These are phyloP conservation scores for Spinacia oleracea DNA, from an alignment of 179 eudicot species.

Conservation along the genomic window DNA sequence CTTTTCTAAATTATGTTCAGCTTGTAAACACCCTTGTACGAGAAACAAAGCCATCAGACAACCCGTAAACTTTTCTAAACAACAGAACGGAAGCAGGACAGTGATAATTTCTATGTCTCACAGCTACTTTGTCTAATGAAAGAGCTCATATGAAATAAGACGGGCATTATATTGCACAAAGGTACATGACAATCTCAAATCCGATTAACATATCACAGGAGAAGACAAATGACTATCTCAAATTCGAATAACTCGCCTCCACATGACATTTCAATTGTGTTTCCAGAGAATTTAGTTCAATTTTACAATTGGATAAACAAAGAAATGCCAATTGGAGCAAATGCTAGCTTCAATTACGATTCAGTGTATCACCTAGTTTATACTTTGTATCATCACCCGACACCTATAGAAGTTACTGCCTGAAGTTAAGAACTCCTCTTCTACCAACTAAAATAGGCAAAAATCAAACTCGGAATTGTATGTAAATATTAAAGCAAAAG, in stretches of 20 bases:
- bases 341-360: not conserved
- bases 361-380: not conserved
- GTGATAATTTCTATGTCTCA: no score
- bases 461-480: not conserved
- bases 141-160: not conserved
- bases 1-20: no score
- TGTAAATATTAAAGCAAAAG: not conserved
- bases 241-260: not conserved
- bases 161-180: not conserved
- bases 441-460: not conserved
- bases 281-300: not conserved
- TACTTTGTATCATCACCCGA: not conserved
- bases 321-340: not conserved
- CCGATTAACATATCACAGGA: not conserved
- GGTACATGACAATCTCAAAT: not conserved
- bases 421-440: not conserved
- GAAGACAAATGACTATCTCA: not conserved
- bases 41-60: not conserved
- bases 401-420: not conserved
- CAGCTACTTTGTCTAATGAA: not conserved
- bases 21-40: not conserved
- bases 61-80: not conserved
- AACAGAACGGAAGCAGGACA: not conserved
- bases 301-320: not conserved
- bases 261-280: not conserved